These are phyloP conservation scores for Azolla pinnata DNA, from an alignment of 75 land plant species.

Conservation along the genomic window DNA sequence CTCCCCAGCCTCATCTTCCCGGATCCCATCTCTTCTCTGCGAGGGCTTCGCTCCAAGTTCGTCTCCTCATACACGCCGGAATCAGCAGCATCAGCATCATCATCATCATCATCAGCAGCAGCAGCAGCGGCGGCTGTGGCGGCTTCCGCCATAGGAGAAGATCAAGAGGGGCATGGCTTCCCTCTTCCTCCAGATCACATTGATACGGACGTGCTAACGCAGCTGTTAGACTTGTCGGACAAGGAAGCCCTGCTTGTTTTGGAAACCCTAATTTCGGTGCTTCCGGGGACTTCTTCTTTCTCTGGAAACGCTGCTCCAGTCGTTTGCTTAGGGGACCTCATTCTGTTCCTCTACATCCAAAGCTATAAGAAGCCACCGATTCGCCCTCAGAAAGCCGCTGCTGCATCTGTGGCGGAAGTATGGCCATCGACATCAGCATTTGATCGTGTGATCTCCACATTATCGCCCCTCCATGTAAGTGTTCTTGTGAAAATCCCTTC, in stretches of 20 bases:
- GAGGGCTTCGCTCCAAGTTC: conserved; percentile 45
- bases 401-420: conserved; percentile 89
- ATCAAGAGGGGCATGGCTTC: no score
- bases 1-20: conserved; percentile 71
- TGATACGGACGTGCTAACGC: no score
- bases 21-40: conserved; percentile 49
- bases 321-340: conserved; percentile 61
- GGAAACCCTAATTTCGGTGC: conserved; percentile 67
- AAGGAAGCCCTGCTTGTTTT: conserved; percentile 65
- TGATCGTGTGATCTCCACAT: conserved; percentile 73
- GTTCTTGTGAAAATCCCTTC: no score
- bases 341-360: conserved; percentile 75
- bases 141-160: no score
- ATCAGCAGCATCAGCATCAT: no score
- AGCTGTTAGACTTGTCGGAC: conserved; percentile 45
- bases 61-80: no score
- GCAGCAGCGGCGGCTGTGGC: no score
- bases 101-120: no score
- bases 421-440: conserved; percentile 96
- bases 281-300: conserved; percentile 31
- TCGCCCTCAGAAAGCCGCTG: conserved; percentile 79
- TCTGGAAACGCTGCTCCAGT: conserved; percentile 40
- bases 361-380: conserved; percentile 72
- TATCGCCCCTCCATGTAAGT: conserved; percentile 85
- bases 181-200: no score